Evolutionary conservation across 2,329 filamentous ascomycete genomes (phyloP).

Genomic region (Cladosporium halotolerans): DNA sequence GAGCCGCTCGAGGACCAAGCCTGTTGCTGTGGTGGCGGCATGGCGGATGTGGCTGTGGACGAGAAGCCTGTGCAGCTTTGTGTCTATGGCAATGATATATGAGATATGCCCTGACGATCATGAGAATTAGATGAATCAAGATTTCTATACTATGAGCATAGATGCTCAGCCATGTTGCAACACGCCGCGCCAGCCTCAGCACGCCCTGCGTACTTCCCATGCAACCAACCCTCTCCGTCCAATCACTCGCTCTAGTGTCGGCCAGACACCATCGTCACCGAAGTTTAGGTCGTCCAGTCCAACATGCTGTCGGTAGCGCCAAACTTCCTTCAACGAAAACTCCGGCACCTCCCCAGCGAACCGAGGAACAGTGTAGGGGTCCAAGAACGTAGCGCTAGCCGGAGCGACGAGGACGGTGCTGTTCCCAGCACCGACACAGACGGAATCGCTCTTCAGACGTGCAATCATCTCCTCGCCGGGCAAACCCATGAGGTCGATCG

Average conservation of each 20-base stretch:
- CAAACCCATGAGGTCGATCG: conserved; percentile 69
- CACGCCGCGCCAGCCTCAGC: conserved; percentile 17
- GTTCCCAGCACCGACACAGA: conserved; percentile 44
- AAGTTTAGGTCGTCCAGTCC: conserved; percentile 78
- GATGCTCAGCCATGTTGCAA: too few relatives aligned
- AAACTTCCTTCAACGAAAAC: conserved; percentile 63
- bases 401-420: conserved; percentile 62
- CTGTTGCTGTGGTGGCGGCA: conserved; percentile 2
- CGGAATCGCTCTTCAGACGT: conserved; percentile 53
- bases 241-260: conserved; percentile 59
- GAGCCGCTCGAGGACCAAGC: neutral
- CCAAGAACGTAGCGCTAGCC: conserved; percentile 63
- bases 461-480: conserved; percentile 54
- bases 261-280: conserved; percentile 67
- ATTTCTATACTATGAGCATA: neutral
- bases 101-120: conserved; percentile 8
- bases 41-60: conserved; percentile 7
- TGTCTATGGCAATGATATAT: conserved; percentile 25
- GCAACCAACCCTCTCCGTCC: conserved; percentile 41
- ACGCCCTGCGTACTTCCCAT: conserved; percentile 38
- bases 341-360: conserved; percentile 1
- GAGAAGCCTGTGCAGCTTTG: conserved; percentile 13
- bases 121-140: neutral
- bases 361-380: conserved; percentile 39
- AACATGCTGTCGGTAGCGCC: conserved; percentile 61